phyloP scores from a whole-genome alignment of 2,329 filamentous ascomycete species.

The Leptographium lundbergii region DNA sequence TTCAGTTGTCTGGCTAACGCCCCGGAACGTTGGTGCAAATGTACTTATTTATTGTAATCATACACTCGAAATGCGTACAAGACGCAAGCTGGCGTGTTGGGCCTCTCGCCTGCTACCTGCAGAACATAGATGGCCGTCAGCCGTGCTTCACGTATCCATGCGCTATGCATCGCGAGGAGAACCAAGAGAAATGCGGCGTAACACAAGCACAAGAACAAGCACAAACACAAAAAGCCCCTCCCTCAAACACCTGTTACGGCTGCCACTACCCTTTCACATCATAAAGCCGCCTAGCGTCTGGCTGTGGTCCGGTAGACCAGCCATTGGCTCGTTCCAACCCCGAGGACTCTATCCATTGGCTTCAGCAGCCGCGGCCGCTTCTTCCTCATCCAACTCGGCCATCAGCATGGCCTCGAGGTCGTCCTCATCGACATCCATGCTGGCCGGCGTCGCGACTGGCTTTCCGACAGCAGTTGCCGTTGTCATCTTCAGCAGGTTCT shows the following conservation, averaged over 20 bases:
- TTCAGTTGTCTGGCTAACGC: no score
- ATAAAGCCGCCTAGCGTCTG: constrained; percentile 5
- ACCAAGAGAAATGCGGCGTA: neutral
- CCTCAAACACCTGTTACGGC: neutral
- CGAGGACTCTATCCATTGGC: neutral
- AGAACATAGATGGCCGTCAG: neutral
- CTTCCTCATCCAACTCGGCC: constrained; percentile 41
- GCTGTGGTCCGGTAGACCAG: neutral
- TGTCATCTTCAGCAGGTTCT: neutral
- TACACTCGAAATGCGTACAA: neutral
- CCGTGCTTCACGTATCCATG: neutral
- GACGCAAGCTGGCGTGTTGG: neutral
- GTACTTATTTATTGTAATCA: neutral
- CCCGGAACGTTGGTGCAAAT: no score
- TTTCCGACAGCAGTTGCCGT: neutral
- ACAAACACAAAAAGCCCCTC: neutral
- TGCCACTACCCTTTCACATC: neutral
- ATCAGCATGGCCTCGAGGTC: constrained; percentile 51
- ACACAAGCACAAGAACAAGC: neutral
- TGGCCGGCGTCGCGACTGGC: constrained; percentile 7
- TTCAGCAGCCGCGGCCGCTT: constrained; percentile 1
- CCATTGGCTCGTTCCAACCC: constrained; percentile 4
- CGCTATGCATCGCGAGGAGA: neutral
- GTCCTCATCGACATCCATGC: constrained; percentile 34
- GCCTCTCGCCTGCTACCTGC: neutral